Percentiles rank a stretch among this genome's conserved stretches.
Evolutionary conservation across 495 filamentous ascomycete species (phyloP).

Genomic region (Penicillium canescens): DNA sequence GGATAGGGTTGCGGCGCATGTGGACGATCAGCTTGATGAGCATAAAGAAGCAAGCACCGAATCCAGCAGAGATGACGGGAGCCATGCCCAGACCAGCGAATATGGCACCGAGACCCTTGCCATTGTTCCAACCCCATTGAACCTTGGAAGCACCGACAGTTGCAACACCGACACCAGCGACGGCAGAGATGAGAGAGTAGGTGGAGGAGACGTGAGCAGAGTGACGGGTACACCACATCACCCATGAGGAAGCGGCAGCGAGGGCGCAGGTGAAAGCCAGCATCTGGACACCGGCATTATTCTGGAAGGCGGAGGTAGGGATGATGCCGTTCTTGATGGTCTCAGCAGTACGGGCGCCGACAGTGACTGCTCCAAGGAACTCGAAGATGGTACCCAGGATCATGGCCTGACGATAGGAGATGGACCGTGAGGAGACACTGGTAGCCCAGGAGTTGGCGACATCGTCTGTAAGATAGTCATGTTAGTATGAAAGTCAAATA

Average conservation of each 20-base stretch:
- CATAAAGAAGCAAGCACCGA: slow-evolving; percentile 59
- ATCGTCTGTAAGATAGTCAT: slow-evolving; percentile 50
- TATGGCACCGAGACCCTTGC: slow-evolving; percentile 60
- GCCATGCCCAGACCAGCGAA: slow-evolving; percentile 63
- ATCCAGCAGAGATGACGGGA: slow-evolving; percentile 56
- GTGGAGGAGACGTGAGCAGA: slow-evolving; percentile 64
- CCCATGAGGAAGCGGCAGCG: slow-evolving; percentile 54
- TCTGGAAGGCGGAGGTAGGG: slow-evolving; percentile 45
- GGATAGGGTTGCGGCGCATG: slow-evolving; percentile 55
- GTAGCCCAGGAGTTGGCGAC: slow-evolving; percentile 78
- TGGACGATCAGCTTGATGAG: slow-evolving; percentile 61
- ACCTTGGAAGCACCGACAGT: slow-evolving; percentile 57
- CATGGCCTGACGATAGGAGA: slow-evolving; percentile 70
- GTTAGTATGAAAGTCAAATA: not conserved
- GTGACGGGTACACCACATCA: slow-evolving; percentile 64
- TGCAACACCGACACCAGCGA: slow-evolving; percentile 63
- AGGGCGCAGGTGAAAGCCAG: slow-evolving; percentile 60
- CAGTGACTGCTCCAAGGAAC: slow-evolving; percentile 57
- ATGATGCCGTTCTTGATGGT: slow-evolving; percentile 64
- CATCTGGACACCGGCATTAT: slow-evolving; percentile 59
- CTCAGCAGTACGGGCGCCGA: slow-evolving; percentile 59
- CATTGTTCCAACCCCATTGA: slow-evolving; percentile 63
- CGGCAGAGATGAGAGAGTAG: slow-evolving; percentile 63
- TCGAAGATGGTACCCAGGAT: slow-evolving; percentile 66
- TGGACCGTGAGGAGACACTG: slow-evolving; percentile 65